Evolutionary conservation across 495 filamentous ascomycete genomes (phyloP).

Genomic region (Talaromyces ruber): DNA sequence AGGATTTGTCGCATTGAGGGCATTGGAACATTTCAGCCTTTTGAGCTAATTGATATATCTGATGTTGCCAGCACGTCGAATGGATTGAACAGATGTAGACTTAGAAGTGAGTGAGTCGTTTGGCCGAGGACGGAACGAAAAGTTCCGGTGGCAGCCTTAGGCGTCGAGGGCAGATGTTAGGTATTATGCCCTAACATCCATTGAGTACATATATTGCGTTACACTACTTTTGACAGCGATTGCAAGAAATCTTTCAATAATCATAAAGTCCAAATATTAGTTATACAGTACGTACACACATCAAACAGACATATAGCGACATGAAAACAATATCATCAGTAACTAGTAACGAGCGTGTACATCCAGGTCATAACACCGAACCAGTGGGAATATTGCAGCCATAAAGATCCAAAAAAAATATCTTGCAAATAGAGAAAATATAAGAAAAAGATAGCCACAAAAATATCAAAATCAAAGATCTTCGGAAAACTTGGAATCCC

Average conservation of each 20-base stretch:
- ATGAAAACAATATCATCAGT: background rate
- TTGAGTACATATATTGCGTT: too few relatives aligned
- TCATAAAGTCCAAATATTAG: background rate
- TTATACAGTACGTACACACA: background rate
- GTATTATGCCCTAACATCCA: too few relatives aligned
- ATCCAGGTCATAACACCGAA: background rate
- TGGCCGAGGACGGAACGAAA: background rate
- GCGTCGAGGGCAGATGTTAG: background rate
- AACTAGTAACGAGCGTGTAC: background rate
- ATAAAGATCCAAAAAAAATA: background rate
- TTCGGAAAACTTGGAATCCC: constrained; percentile 44
- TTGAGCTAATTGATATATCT: background rate
- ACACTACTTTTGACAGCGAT: too few relatives aligned
- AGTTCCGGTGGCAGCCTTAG: background rate
- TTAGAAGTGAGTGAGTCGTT: background rate
- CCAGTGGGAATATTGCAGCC: background rate
- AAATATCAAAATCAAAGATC: constrained; percentile 23
- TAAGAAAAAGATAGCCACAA: background rate
- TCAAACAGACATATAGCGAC: background rate
- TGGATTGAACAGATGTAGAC: background rate
- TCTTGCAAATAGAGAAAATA: background rate
- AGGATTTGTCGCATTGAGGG: constrained; percentile 21
- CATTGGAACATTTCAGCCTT: constrained; percentile 24
- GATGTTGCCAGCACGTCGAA: background rate
- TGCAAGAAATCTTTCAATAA: too few relatives aligned